These are phyloP conservation scores for Nakazawaea ishiwadae DNA, from an alignment of 805 yeast species.

Conservation along the genomic window DNA sequence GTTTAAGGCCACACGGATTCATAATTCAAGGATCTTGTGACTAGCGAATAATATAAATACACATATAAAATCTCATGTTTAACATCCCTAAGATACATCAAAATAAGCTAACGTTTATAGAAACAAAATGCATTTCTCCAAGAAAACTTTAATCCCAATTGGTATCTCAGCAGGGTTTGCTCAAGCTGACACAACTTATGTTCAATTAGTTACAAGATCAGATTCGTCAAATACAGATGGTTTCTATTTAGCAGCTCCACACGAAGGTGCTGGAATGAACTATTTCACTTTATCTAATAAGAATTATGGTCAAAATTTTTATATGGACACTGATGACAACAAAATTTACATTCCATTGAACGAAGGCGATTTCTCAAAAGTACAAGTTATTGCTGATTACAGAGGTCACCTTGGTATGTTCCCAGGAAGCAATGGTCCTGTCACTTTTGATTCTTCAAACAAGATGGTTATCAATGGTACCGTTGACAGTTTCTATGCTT, in stretches of 20 bases:
- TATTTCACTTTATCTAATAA: too few relatives aligned
- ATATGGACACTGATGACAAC: neutral
- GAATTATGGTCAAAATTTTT: neutral
- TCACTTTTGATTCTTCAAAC: conserved; percentile 14
- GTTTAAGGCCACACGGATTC: too few relatives aligned
- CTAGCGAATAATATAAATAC: too few relatives aligned
- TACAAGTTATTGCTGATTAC: conserved; percentile 2
- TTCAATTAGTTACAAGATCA: neutral
- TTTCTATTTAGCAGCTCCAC: neutral
- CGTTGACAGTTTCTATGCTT: conserved; percentile 31
- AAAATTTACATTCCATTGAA: neutral
- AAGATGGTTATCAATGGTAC: conserved; percentile 27
- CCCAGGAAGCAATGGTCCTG: neutral
- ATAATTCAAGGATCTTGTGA: too few relatives aligned
- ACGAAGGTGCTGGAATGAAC: conserved; percentile 4
- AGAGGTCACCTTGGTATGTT: conserved; percentile 1
- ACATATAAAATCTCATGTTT: too few relatives aligned
- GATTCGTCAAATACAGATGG: neutral
- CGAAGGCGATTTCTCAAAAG: neutral
- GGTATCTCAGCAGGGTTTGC: neutral
- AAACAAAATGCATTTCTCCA: too few relatives aligned
- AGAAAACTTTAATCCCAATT: neutral
- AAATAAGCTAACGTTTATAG: too few relatives aligned
- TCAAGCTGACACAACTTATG: neutral
- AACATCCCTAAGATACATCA: too few relatives aligned